Percentiles rank a stretch among this genome's conserved stretches.
Evolutionary conservation across 1,284 basidiomycete species (phyloP).

Genomic region (Ceratobasidium sp.): DNA sequence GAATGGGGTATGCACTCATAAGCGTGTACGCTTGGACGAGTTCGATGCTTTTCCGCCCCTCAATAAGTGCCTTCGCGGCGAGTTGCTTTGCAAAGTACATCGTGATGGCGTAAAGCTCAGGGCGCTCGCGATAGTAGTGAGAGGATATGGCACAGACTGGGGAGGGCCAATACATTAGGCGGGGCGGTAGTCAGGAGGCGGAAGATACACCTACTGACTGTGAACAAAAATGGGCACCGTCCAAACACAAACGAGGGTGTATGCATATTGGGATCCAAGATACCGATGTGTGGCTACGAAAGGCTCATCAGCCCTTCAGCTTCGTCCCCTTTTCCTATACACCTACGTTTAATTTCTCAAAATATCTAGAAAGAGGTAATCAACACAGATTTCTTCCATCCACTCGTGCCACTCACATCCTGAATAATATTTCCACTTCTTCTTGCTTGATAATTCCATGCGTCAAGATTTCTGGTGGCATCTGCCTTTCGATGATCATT

Average conservation of each 20-base stretch:
- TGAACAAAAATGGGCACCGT: constrained; percentile 84
- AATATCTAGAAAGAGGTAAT: constrained; percentile 70
- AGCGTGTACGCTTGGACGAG: constrained; percentile 79
- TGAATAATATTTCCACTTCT: constrained; percentile 85
- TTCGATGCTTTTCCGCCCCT: constrained; percentile 85
- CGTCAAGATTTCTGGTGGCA: constrained; percentile 84
- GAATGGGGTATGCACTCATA: constrained; percentile 82
- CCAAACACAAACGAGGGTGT: constrained; percentile 78
- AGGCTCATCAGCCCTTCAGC: constrained; percentile 28
- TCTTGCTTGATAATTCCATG: constrained; percentile 83
- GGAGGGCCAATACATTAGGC: background rate
- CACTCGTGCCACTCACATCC: constrained; percentile 70
- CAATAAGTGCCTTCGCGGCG: constrained; percentile 79
- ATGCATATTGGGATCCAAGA: constrained; percentile 80
- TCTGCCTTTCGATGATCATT: constrained; percentile 81
- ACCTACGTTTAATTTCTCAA: constrained; percentile 75
- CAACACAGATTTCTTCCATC: constrained; percentile 25
- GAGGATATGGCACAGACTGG: constrained; percentile 83
- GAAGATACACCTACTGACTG: constrained; percentile 73
- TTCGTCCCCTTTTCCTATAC: background rate
- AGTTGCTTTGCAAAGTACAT: constrained; percentile 89
- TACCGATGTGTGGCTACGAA: constrained; percentile 74
- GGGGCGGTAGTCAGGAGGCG: constrained; percentile 68
- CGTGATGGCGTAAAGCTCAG: constrained; percentile 83
- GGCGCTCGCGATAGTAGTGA: constrained; percentile 78